Percentiles rank a stretch among this genome's conserved stretches.
These are phyloP conservation scores for Neurospora pannonica DNA, from an alignment of 495 filamentous ascomycete species.

Conservation along the genomic window DNA sequence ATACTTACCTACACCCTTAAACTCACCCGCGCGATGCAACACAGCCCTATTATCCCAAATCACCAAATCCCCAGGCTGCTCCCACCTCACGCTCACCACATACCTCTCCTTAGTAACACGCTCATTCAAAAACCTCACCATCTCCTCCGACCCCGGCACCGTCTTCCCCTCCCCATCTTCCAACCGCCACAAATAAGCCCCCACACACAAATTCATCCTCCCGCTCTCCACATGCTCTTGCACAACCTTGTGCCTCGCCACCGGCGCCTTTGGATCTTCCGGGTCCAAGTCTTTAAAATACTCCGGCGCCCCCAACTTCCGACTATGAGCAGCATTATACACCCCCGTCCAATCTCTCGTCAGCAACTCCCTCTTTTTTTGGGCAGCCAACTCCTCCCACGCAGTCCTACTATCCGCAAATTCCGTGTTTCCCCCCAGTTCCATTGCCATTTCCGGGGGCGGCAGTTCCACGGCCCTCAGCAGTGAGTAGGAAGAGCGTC, in stretches of 20 bases:
- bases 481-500: constrained; percentile 45
- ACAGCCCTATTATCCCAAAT: constrained; percentile 54
- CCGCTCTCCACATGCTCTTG: constrained; percentile 46
- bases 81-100: constrained; percentile 39
- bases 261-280: constrained; percentile 15
- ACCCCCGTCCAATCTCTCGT: constrained; percentile 42
- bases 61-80: constrained; percentile 39
- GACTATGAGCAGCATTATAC: constrained; percentile 44
- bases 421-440: constrained; percentile 42
- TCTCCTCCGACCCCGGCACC: constrained; percentile 20
- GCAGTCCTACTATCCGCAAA: constrained; percentile 50
- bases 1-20: constrained; percentile 41
- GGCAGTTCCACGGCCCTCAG: constrained; percentile 44
- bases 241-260: constrained; percentile 41
- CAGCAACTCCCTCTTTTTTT: constrained; percentile 28
- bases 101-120: constrained; percentile 44
- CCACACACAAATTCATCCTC: constrained; percentile 45
- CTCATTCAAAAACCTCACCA: constrained; percentile 35
- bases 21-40: constrained; percentile 44
- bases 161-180: constrained; percentile 32
- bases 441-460: constrained; percentile 23
- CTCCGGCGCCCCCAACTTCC: constrained; percentile 42
- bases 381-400: constrained; percentile 40
- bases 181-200: constrained; percentile 47
- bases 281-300: constrained; percentile 43